Evolutionary conservation across 163 green algal genomes (phyloP).

Genomic region (Dunaliella salina): DNA sequence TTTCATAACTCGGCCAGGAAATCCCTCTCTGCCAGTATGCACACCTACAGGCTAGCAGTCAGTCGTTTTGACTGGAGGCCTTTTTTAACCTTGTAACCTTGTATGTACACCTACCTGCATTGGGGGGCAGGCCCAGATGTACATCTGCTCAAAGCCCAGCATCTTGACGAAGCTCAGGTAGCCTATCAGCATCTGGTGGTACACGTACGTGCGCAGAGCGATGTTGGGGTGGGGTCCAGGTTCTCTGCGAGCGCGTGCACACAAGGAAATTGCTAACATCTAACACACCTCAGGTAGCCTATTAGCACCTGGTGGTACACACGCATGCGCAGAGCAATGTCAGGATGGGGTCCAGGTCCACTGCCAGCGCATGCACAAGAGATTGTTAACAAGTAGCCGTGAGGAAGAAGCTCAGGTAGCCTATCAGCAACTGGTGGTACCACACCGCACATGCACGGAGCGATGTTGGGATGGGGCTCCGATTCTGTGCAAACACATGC

Average conservation of each 20-base stretch:
- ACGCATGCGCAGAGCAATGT: constrained; percentile 79
- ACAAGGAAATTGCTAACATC: no score
- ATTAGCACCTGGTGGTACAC: constrained; percentile 96
- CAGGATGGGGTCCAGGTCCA: constrained; percentile 10
- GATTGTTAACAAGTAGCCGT: no score
- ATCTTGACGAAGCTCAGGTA: constrained; percentile 87
- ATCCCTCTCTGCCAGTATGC: no score
- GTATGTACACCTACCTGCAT: constrained; percentile 56
- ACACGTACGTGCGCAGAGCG: constrained; percentile 89
- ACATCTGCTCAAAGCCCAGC: constrained; percentile 88
- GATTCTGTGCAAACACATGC: neutral
- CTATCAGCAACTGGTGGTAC: constrained; percentile 93
- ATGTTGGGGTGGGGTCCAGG: constrained; percentile 26
- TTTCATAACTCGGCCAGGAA: no score
- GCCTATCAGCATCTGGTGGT: constrained; percentile 90
- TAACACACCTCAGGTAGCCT: constrained; percentile 87
- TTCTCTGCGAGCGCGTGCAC: neutral
- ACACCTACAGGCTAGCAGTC: no score
- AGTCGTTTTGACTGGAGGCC: no score
- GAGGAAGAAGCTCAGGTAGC: constrained; percentile 86
- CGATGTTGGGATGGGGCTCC: constrained; percentile 30
- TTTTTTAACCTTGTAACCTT: no score
- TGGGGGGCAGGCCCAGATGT: constrained; percentile 98
- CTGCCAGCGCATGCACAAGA: no score
- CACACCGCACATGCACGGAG: constrained; percentile 89